phyloP scores from a whole-genome alignment of 768 basidiomycete genomes.

The Russula griseocarnosa region DNA sequence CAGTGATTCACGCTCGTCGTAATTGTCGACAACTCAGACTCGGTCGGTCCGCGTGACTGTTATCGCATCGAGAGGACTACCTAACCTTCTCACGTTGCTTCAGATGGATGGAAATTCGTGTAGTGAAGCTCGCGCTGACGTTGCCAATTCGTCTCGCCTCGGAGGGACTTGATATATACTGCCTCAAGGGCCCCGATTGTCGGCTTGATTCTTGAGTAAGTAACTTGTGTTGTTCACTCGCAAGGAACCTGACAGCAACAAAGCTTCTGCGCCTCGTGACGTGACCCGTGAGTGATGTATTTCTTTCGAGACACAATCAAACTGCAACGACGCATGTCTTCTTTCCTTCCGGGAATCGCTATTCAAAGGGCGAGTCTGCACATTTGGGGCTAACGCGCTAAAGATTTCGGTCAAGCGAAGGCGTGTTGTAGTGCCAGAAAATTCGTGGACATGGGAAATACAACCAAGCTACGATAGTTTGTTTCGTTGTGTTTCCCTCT shows the following conservation, averaged over 20 bases:
- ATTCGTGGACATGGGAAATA: too few species aligned
- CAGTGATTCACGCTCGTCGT: conserved; percentile 43
- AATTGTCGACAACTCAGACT: conserved; percentile 41
- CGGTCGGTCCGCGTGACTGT: conserved; percentile 30
- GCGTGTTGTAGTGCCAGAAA: too few species aligned
- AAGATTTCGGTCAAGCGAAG: too few species aligned
- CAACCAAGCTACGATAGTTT: too few species aligned
- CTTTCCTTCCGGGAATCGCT: too few species aligned
- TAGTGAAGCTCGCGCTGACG: conserved; percentile 38
- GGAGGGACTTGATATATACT: conserved; percentile 42
- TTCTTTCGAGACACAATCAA: too few species aligned
- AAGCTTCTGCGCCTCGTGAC: too few species aligned
- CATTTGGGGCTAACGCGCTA: too few species aligned
- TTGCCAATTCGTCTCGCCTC: conserved; percentile 39
- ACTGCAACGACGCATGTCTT: too few species aligned
- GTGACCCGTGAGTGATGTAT: too few species aligned
- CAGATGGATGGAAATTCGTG: conserved; percentile 43
- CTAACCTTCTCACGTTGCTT: neutral
- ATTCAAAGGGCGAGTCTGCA: too few species aligned
- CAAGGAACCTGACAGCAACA: conserved; percentile 1
- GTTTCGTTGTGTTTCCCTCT: too few species aligned
- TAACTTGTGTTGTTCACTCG: conserved; percentile 28
- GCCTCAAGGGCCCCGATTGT: conserved; percentile 36
- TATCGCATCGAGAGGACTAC: neutral
- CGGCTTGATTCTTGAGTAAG: conserved; percentile 30